A percentile compares a stretch with the other conserved stretches of the same genome.
Conservation (phyloP, 441 rosid genomes). For the Adansonia grandidieri region DNA sequence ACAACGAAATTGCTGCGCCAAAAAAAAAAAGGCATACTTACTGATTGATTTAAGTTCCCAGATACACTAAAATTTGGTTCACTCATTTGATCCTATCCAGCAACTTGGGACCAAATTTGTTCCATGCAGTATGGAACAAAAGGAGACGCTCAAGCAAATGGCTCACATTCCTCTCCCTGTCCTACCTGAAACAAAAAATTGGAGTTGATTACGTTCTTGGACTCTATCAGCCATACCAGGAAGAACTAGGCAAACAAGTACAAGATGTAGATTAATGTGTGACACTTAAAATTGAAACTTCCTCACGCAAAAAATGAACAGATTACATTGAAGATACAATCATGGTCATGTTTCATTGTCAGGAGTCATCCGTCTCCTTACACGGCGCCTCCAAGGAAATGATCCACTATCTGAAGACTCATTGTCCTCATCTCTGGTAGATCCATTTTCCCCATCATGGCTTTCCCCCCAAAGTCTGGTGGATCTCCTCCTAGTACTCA, state of each 20-base stretch:
- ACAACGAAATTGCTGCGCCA: slow-evolving; percentile 6
- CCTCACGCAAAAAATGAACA: slow-evolving; percentile 14
- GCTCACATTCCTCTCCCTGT: slow-evolving; percentile 10
- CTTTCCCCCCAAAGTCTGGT: slow-evolving; percentile 76
- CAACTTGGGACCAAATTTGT: slow-evolving; percentile 26
- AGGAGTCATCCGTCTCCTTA: slow-evolving; percentile 49
- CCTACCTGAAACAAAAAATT: slow-evolving; percentile 29
- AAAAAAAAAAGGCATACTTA: background rate
- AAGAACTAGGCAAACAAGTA: background rate
- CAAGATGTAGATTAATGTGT: background rate
- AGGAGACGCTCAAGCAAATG: slow-evolving; percentile 9
- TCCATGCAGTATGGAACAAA: slow-evolving; percentile 18
- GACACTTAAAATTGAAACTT: slow-evolving; percentile 31
- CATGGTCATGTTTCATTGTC: slow-evolving; percentile 41
- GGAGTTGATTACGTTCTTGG: background rate
- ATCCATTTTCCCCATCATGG: slow-evolving; percentile 62
- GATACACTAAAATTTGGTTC: slow-evolving; percentile 33
- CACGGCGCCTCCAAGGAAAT: slow-evolving; percentile 45
- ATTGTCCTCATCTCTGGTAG: slow-evolving; percentile 68
- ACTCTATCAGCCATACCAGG: background rate
- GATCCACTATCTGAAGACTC: slow-evolving; percentile 55
- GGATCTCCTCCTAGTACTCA: slow-evolving; percentile 65
- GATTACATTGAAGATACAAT: slow-evolving; percentile 12
- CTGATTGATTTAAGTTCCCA: slow-evolving; percentile 9
- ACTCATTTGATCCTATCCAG: slow-evolving; percentile 28